phyloP scores from a whole-genome alignment of 768 basidiomycete genomes.

The Leccinellum rugosiceps region DNA sequence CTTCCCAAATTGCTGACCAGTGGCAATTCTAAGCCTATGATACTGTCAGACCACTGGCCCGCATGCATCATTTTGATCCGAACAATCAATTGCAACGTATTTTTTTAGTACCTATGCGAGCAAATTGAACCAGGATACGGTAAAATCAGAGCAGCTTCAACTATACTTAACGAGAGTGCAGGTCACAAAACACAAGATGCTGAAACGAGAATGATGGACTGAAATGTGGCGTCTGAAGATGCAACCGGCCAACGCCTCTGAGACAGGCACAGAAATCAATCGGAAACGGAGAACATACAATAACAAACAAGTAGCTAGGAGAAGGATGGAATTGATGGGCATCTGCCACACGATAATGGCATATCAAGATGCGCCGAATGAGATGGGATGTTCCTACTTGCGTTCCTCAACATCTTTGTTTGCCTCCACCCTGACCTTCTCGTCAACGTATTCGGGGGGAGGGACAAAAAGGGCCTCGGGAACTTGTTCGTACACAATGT shows the following conservation, averaged over 20 bases:
- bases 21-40: no score
- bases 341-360: not conserved
- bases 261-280: not conserved
- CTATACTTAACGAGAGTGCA: not conserved
- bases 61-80: no score
- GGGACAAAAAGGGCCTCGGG: conserved; percentile 47
- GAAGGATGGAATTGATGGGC: not conserved
- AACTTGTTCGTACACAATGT: conserved; percentile 44
- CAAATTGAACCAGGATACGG: no score
- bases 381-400: conserved; percentile 12
- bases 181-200: conserved; percentile 15
- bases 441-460: conserved; percentile 59
- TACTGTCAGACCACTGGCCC: no score
- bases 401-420: conserved; percentile 9
- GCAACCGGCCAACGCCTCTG: conserved; percentile 7
- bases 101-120: no score
- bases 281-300: conserved; percentile 1
- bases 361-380: not conserved
- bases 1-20: no score
- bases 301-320: conserved; percentile 8
- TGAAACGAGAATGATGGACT: conserved; percentile 19
- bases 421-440: conserved; percentile 39
- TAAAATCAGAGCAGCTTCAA: no score
- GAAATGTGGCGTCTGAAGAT: not conserved
- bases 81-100: no score